Base-by-base conservation (phyloP, 768 basidiomycete genomes). In the Podaxis pistillaris region DNA sequence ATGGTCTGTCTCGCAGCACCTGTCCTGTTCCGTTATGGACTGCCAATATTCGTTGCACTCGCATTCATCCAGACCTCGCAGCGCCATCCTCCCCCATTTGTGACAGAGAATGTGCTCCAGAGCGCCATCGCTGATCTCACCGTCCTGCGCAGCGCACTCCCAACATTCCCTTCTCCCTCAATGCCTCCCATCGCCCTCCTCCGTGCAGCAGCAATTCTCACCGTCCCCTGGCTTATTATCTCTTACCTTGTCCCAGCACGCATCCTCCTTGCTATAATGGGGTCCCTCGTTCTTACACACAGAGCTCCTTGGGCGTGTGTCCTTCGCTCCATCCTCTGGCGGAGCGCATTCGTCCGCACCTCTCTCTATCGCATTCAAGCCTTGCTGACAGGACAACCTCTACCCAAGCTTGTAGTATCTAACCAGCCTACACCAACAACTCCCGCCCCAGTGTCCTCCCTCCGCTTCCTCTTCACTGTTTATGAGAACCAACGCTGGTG, bases 401-500 rank as follows among this genome's bases (percentile, higher is more conserved):
- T 87, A 1, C 82, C 85, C 26, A 77, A 72, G 37, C 70, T 68
- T 47, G 70, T 70, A 0, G 68, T 76, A 33, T 73, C 81, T 64
- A 62, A 75, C 47, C 74, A 80, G 57, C 68, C 76, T 0, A 66
- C 71, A 8, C 49, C 73, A 6, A 67, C 72, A 28, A 67, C 76
- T 0, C 66, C 75, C 26, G 64, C 68, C 9, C 74, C 79, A n/a
- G 75, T 75, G 24, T 75, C 77, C 51, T 75, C 82, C 17, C 74
- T 90, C 36, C 86, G 90, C 22, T 95, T 96, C 77, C 81, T 91
- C 52, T 96, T 96, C 70, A 93, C 89, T n/a, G 76, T 96, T 11
- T 89, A 93, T 70, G 94, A 97, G 74, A 96, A 96, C 74, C 94
- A 97, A 75, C 83, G 95, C 5, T 96, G 95, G 95, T 98, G 95